Conservation (phyloP, 371 early-diverging fungal species). For the Umbelopsis sp. region DNA sequence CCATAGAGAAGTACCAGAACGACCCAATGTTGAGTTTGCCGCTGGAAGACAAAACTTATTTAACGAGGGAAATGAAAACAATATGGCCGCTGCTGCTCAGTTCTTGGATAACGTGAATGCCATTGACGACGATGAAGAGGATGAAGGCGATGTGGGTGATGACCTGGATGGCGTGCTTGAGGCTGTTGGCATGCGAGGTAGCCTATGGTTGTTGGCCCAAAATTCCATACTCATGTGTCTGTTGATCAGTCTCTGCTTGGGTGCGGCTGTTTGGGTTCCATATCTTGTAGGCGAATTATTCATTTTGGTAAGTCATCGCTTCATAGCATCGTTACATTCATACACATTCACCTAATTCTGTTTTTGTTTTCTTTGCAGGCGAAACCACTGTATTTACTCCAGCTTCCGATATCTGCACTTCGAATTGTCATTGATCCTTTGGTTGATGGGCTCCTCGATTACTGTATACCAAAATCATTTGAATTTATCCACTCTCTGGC, state of each 20-base stretch:
- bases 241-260: constrained; percentile 72
- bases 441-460: constrained; percentile 20
- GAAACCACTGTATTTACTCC: constrained; percentile 17
- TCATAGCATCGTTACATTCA: constrained; percentile 23
- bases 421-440: constrained; percentile 25
- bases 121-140: constrained; percentile 32
- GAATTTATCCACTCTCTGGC: background rate
- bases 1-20: constrained; percentile 6
- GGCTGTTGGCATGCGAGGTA: constrained; percentile 89
- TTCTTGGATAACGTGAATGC: constrained; percentile 24
- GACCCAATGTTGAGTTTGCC: background rate
- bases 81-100: background rate
- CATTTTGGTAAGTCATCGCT: constrained; percentile 39
- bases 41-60: constrained; percentile 2
- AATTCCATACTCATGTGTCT: constrained; percentile 79
- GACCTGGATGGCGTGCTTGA: constrained; percentile 85
- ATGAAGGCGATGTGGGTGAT: constrained; percentile 61
- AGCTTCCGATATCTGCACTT: constrained; percentile 20
- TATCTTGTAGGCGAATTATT: constrained; percentile 68
- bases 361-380: background rate
- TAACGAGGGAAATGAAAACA: constrained; percentile 14
- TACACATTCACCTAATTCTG: background rate
- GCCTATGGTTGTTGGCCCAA: constrained; percentile 72
- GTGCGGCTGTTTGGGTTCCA: constrained; percentile 76
- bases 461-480: constrained; percentile 17